Evolutionary conservation across 164 flowering plant species (phyloP).

Genomic region (Umbellularia californica): DNA sequence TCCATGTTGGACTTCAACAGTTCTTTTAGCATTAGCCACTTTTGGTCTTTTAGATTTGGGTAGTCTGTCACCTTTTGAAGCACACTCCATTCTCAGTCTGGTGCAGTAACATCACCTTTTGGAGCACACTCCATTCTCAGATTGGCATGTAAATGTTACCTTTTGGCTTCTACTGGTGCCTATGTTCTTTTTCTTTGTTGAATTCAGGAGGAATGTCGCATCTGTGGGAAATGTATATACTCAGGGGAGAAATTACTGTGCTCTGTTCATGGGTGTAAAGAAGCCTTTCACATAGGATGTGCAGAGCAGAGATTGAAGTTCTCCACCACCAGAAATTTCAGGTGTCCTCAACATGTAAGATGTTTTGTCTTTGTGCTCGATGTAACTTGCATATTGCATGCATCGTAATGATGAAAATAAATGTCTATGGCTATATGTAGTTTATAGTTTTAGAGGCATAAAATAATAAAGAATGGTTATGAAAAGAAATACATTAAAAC

Average conservation of each 20-base stretch:
- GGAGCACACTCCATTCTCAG: neutral
- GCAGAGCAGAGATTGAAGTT: constrained; percentile 38
- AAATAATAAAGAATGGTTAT: no score
- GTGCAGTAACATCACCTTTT: no score
- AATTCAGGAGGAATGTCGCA: constrained; percentile 64
- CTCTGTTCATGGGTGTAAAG: constrained; percentile 58
- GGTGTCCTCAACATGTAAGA: constrained; percentile 92
- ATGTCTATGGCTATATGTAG: neutral
- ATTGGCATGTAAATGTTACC: neutral
- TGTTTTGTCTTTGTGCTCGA: neutral
- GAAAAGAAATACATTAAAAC: no score
- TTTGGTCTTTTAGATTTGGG: no score
- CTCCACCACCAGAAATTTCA: constrained; percentile 45
- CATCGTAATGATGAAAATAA: neutral
- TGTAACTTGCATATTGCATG: neutral
- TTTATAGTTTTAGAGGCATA: no score
- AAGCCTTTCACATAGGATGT: constrained; percentile 55
- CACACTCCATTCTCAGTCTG: neutral
- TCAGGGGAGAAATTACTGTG: constrained; percentile 61
- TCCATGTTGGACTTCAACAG: no score
- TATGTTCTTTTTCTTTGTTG: neutral
- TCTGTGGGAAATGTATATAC: constrained; percentile 44
- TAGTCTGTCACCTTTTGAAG: neutral
- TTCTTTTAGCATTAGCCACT: no score
- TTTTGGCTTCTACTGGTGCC: neutral